Evolutionary conservation across 2,329 filamentous ascomycete species (phyloP).

Genomic region (Ascochyta lentis): DNA sequence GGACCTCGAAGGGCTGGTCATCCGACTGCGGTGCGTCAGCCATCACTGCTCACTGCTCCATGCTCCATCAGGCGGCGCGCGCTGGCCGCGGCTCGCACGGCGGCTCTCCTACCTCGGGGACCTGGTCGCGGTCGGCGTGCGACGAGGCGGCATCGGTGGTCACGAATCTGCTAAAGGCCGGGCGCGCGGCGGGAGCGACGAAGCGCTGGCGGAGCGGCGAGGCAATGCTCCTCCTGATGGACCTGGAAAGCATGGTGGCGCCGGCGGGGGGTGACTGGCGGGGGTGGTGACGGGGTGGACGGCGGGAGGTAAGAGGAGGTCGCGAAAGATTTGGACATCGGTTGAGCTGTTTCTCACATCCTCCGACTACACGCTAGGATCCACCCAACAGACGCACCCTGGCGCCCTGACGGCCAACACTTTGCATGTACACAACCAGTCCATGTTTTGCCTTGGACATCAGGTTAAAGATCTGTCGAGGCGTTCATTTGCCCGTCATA

Average conservation of each 20-base stretch:
- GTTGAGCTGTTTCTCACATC: conserved; percentile 16
- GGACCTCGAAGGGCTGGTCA: conserved; percentile 89
- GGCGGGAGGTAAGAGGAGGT: conserved; percentile 10
- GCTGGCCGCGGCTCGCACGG: neutral
- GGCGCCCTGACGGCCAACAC: neutral
- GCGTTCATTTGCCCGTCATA: no score
- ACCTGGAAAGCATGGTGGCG: conserved; percentile 50
- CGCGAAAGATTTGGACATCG: conserved; percentile 11
- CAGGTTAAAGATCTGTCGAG: no score
- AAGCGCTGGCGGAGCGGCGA: conserved; percentile 50
- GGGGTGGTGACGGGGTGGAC: conserved; percentile 27
- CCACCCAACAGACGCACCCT: conserved; percentile 12
- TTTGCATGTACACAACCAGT: no score
- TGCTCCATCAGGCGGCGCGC: no score
- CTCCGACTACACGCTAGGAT: conserved; percentile 2
- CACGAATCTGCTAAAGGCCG: conserved; percentile 68
- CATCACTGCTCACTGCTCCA: conserved; percentile 6
- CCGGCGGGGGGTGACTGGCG: conserved; percentile 24
- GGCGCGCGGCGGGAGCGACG: conserved; percentile 41
- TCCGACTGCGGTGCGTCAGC: conserved; percentile 70
- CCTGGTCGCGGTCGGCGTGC: conserved; percentile 79
- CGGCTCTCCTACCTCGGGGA: conserved; percentile 65
- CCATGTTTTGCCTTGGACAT: no score
- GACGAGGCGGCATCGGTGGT: conserved; percentile 95
- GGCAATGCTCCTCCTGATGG: conserved; percentile 49